A percentile compares a stretch with the other conserved stretches of the same genome.
phyloP scores from a whole-genome alignment of 129 eudicot species.

The Escallonia rubra region DNA sequence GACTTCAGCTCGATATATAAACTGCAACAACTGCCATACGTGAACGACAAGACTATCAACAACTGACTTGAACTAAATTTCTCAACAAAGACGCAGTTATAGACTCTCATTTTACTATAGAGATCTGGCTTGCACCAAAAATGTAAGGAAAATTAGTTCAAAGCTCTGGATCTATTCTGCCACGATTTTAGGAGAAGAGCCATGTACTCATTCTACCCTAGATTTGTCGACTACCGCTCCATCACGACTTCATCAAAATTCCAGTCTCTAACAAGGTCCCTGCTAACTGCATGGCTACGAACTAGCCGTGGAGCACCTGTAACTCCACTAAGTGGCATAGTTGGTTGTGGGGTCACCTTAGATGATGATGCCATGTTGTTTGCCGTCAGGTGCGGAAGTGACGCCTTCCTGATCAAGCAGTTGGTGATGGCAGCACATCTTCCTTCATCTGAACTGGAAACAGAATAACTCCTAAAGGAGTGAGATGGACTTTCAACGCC shows the following conservation, averaged over 20 bases:
- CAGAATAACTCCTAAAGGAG: slow-evolving; percentile 70
- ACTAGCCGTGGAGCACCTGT: slow-evolving; percentile 50
- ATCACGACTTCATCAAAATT: slow-evolving; percentile 41
- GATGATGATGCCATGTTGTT: slow-evolving; percentile 33
- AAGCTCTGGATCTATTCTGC: neutral
- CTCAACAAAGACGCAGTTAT: neutral
- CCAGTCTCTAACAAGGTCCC: slow-evolving; percentile 64
- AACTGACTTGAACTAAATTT: slow-evolving; percentile 5
- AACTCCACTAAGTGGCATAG: slow-evolving; percentile 12
- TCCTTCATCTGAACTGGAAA: slow-evolving; percentile 71
- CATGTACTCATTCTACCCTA: neutral
- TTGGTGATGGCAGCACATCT: slow-evolving; percentile 51
- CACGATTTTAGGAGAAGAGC: slow-evolving; percentile 1
- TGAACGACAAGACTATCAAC: neutral
- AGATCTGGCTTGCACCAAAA: slow-evolving; percentile 1
- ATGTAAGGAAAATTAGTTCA: neutral
- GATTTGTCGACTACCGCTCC: slow-evolving; percentile 23
- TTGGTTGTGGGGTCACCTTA: slow-evolving; percentile 65
- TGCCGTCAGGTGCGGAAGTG: slow-evolving; percentile 29
- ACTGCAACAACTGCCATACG: too few relatives aligned
- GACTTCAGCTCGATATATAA: too few relatives aligned
- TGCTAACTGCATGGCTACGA: slow-evolving; percentile 62
- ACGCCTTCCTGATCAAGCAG: slow-evolving; percentile 40
- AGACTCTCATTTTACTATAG: slow-evolving; percentile 1
- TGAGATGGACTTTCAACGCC: slow-evolving; percentile 71